phyloP scores from a whole-genome alignment of 2,329 filamentous ascomycete species.

The Xylariaceae sp. region DNA sequence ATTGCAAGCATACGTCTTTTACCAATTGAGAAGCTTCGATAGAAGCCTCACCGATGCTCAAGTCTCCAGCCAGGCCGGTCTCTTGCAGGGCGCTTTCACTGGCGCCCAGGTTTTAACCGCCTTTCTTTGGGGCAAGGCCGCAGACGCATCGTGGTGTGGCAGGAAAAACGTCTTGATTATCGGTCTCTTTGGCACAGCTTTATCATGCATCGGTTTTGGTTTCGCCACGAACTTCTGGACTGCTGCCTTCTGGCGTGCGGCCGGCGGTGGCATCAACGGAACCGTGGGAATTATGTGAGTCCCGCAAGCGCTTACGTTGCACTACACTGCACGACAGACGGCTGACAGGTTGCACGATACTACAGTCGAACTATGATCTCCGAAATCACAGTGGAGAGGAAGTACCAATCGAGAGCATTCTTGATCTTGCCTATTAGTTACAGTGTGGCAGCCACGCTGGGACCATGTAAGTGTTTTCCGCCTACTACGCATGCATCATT shows the following conservation, averaged over 20 bases:
- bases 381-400: slow-evolving; percentile 46
- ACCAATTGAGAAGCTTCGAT: slow-evolving; percentile 65
- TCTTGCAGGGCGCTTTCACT: slow-evolving; percentile 68
- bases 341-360: slow-evolving; percentile 1
- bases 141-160: slow-evolving; percentile 56
- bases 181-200: slow-evolving; percentile 62
- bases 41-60: slow-evolving; percentile 48
- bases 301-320: neutral
- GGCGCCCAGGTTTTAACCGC: slow-evolving; percentile 70
- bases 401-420: slow-evolving; percentile 46
- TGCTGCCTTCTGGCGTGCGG: slow-evolving; percentile 61
- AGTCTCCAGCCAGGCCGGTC: slow-evolving; percentile 65
- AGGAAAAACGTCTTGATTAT: slow-evolving; percentile 68
- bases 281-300: slow-evolving; percentile 47
- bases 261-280: slow-evolving; percentile 57
- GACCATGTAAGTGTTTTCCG: slow-evolving; percentile 35
- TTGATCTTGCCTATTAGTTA: slow-evolving; percentile 46
- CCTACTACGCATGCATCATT: neutral
- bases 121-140: slow-evolving; percentile 67
- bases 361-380: slow-evolving; percentile 44
- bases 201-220: slow-evolving; percentile 68
- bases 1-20: slow-evolving; percentile 69
- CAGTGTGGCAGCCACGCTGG: slow-evolving; percentile 43
- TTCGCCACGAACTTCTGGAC: slow-evolving; percentile 63
- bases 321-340: neutral